Evolutionary conservation across 768 basidiomycete genomes (phyloP).

Genomic region (Kockovaella imperatae): DNA sequence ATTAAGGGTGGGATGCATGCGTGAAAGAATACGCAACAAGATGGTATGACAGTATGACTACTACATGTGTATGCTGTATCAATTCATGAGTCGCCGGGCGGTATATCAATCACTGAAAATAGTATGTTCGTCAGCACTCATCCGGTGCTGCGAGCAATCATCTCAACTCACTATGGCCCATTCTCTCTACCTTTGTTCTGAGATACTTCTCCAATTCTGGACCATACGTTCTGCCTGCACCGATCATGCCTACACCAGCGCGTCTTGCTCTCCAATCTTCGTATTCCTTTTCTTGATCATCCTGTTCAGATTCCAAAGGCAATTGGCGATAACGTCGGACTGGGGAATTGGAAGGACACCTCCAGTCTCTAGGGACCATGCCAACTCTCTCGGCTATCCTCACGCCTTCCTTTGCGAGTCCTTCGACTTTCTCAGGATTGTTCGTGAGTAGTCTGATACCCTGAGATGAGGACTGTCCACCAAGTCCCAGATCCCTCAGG

Average conservation of each 20-base stretch:
- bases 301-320: conserved; percentile 15
- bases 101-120: conserved; percentile 28
- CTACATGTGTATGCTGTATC: too few relatives aligned
- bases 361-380: conserved; percentile 93
- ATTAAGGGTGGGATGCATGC: too few relatives aligned
- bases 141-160: too few relatives aligned
- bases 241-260: conserved; percentile 70
- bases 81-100: conserved; percentile 3
- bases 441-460: conserved; percentile 82
- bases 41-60: too few relatives aligned
- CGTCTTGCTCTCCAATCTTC: conserved; percentile 48
- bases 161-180: conserved; percentile 66
- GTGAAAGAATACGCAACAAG: too few relatives aligned
- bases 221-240: conserved; percentile 65
- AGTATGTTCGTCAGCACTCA: neutral
- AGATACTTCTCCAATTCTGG: conserved; percentile 90
- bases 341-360: conserved; percentile 30
- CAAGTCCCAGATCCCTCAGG: conserved; percentile 74
- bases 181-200: conserved; percentile 87
- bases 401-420: conserved; percentile 75
- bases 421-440: conserved; percentile 93
- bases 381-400: conserved; percentile 72
- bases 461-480: conserved; percentile 45
- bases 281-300: conserved; percentile 26
- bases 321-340: neutral